Conservation (phyloP, 495 filamentous ascomycete species). For the Podospora didyma region DNA sequence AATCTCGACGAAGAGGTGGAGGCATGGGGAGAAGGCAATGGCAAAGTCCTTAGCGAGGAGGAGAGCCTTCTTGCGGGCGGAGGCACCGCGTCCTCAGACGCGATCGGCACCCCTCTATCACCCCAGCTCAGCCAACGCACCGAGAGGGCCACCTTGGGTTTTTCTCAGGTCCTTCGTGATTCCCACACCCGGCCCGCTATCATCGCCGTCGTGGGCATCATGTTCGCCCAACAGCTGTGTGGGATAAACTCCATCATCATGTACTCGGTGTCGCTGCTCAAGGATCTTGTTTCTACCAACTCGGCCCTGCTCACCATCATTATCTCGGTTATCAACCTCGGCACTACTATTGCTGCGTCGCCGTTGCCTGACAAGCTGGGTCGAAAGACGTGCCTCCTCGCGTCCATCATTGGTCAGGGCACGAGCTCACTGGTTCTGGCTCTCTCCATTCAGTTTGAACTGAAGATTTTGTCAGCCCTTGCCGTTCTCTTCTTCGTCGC, state of each 20-base stretch:
- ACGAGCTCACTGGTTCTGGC: conserved; percentile 68
- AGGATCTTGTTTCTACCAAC: conserved; percentile 67
- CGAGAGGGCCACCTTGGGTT: conserved; percentile 53
- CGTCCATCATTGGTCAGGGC: conserved; percentile 81
- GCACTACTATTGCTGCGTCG: conserved; percentile 75
- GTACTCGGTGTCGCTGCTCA: conserved; percentile 89
- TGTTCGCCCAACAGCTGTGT: conserved; percentile 87
- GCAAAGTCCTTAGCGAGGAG: conserved; percentile 37
- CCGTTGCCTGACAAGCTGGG: conserved; percentile 82
- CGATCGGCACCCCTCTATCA: conserved; percentile 34
- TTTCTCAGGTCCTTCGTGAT: conserved; percentile 60
- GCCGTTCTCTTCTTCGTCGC: conserved; percentile 81
- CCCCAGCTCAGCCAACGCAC: conserved; percentile 27
- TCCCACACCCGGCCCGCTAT: conserved; percentile 70
- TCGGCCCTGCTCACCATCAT: conserved; percentile 77
- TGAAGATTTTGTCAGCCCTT: conserved; percentile 71
- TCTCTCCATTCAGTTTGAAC: conserved; percentile 62
- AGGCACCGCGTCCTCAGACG: conserved; percentile 31
- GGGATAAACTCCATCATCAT: conserved; percentile 97
- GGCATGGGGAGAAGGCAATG: conserved; percentile 50
- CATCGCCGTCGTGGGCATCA: conserved; percentile 80
- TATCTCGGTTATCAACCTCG: conserved; percentile 80
- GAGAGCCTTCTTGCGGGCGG: conserved; percentile 40
- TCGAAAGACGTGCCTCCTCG: conserved; percentile 75
- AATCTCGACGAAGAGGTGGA: conserved; percentile 73